phyloP scores from a whole-genome alignment of 2,329 filamentous ascomycete genomes.

The Aspergillus ruber region DNA sequence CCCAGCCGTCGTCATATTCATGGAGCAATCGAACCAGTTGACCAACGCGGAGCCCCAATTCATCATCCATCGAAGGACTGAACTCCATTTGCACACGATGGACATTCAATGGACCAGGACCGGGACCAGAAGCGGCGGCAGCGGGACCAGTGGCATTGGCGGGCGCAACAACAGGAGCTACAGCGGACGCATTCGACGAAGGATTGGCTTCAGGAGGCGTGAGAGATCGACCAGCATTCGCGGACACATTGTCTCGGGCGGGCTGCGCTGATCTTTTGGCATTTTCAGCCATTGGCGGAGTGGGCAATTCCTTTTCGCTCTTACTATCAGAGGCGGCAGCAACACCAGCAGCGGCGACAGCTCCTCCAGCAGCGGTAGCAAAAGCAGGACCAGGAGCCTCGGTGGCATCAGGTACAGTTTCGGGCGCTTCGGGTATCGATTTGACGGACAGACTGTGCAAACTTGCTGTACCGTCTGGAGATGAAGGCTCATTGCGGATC shows the following conservation, averaged over 20 bases:
- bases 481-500: constrained; percentile 48
- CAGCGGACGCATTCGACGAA: constrained; percentile 2
- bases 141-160: constrained; percentile 9
- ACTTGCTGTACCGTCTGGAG: constrained; percentile 9
- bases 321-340: constrained; percentile 29
- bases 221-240: constrained; percentile 19
- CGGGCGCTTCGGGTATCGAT: not conserved
- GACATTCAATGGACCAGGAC: constrained; percentile 58
- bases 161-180: constrained; percentile 6
- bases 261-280: constrained; percentile 15
- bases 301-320: constrained; percentile 14
- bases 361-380: constrained; percentile 35
- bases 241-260: constrained; percentile 14
- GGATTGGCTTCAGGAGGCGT: constrained; percentile 13
- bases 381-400: constrained; percentile 34
- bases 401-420: constrained; percentile 19
- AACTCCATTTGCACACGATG: constrained; percentile 95
- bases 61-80: constrained; percentile 84
- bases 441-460: constrained; percentile 4
- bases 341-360: constrained; percentile 29
- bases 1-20: constrained; percentile 98
- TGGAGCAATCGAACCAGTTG: constrained; percentile 84
- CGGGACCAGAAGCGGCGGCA: constrained; percentile 8
- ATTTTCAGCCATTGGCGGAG: constrained; percentile 11
- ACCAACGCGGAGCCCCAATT: constrained; percentile 73